Evolutionary conservation across 2,329 filamentous ascomycete species (phyloP), one percentile per base, ranked within the genome.

Genomic region (Aspergillus costaricaensis): DNA sequence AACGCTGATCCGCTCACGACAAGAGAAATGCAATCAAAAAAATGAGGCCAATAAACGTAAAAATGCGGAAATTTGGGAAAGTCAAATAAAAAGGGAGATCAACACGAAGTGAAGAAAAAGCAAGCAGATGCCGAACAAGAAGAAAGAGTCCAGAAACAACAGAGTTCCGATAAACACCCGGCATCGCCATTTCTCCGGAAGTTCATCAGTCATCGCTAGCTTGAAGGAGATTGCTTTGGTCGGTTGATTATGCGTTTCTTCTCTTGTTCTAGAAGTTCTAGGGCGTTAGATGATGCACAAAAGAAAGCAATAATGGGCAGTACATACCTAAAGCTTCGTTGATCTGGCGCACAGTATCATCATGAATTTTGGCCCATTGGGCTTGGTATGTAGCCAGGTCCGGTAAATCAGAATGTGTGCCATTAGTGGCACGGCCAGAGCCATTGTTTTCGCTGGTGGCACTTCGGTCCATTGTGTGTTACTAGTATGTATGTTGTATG

Each of bases 301-400:
- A 14, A 15, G 7, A 21, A 12, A 15, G 12, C 2, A 15, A 15
- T 43, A 12, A 9, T 43, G 25, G 39, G 30, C n/a, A 19, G 9
- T 21, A 32, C 25, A 44, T 61, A 63, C 64, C 64, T 59, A 49
- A 49, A 21, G 43, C 58, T 51, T 64, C 58, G 15, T 66, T 57
- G 23, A 66, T 62, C 25, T 66, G 60, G 5, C 60, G 56, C 17
- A 66, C 56, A 5, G 62, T 66, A 30, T 62, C 61, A 23, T 65
- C 59, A 25, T 66, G 62, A 10, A 66, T 61, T 43, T 59, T 61
- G 12, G 55, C 53, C 62, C 62, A 66, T 47, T 61, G 60, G 2
- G 62, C 62, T 55, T 66, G 60, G 23, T 64, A 64, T 5, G 54
- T 39, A 7, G 58, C 64, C 19, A 66, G 61, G 39, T 59, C 56